Conservation (phyloP, 2,329 filamentous ascomycete genomes). For the Cryphonectria radicalis region DNA sequence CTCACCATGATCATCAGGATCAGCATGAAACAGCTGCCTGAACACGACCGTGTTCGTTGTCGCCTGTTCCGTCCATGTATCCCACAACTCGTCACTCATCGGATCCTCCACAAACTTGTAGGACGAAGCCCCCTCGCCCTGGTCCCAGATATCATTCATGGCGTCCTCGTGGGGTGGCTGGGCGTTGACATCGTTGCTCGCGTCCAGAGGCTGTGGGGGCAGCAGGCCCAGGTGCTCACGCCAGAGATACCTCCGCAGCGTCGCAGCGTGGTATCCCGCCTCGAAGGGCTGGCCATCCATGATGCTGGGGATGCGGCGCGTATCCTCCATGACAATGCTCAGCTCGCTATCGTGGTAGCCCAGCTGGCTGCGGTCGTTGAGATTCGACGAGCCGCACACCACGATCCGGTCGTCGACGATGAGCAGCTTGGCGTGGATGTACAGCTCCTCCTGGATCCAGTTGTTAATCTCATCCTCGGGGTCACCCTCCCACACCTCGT, state of each 20-base stretch:
- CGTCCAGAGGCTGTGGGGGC: conserved; percentile 72
- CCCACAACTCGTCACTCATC: conserved; percentile 67
- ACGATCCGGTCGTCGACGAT: conserved; percentile 87
- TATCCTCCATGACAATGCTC: conserved; percentile 87
- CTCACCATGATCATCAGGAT: conserved; percentile 83
- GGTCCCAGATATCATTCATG: conserved; percentile 65
- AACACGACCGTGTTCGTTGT: conserved; percentile 75
- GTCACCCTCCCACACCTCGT: conserved; percentile 78
- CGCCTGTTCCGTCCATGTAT: conserved; percentile 71
- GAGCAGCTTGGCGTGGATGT: conserved; percentile 89
- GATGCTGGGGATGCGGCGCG: conserved; percentile 66
- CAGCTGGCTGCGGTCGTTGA: conserved; percentile 88
- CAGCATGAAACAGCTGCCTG: conserved; percentile 80
- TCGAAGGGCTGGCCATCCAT: conserved; percentile 82
- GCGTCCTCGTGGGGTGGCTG: conserved; percentile 70
- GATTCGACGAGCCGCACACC: conserved; percentile 84
- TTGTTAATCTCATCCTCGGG: conserved; percentile 79
- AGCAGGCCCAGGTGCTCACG: conserved; percentile 88
- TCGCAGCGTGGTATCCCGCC: conserved; percentile 81
- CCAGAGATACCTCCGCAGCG: conserved; percentile 82
- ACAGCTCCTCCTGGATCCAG: conserved; percentile 95
- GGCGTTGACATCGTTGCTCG: conserved; percentile 70
- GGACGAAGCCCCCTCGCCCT: conserved; percentile 65
- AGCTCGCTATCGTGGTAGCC: conserved; percentile 92
- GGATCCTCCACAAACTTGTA: conserved; percentile 74